Conservation (phyloP, 345 rosid species). For the Psidium guajava region DNA sequence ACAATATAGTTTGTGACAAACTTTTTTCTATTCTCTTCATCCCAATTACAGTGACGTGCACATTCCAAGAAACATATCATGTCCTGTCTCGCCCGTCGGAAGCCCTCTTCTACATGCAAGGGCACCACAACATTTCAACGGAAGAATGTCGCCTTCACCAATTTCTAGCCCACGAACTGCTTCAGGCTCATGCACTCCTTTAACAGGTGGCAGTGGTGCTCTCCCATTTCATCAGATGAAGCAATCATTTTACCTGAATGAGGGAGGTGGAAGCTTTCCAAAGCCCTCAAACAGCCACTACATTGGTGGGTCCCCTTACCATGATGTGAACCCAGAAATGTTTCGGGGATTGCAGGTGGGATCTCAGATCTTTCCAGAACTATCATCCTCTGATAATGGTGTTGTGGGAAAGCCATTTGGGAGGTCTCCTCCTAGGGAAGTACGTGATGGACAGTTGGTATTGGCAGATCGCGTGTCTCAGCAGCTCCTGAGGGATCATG, state of each 20-base stretch:
- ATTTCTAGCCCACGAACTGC: slow-evolving; percentile 49
- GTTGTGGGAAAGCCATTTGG: slow-evolving; percentile 26
- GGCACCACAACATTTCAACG: slow-evolving; percentile 39
- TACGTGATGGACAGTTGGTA: slow-evolving; percentile 37
- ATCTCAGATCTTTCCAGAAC: slow-evolving; percentile 29
- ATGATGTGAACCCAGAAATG: slow-evolving; percentile 27
- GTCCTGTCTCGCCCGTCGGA: slow-evolving; percentile 58
- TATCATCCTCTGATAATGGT: slow-evolving; percentile 20
- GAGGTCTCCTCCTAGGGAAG: slow-evolving; percentile 17
- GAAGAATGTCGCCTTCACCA: slow-evolving; percentile 58
- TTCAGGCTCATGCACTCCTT: slow-evolving; percentile 53
- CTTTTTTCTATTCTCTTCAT: slow-evolving; percentile 4
- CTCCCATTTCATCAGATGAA: slow-evolving; percentile 34
- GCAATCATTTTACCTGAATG: slow-evolving; percentile 31
- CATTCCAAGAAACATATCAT: slow-evolving; percentile 36
- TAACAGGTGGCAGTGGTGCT: slow-evolving; percentile 40
- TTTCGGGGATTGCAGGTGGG: slow-evolving; percentile 37
- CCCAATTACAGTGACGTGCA: slow-evolving; percentile 31
- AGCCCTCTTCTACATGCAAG: slow-evolving; percentile 49
- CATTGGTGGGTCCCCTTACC: slow-evolving; percentile 18
- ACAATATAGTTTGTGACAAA: neutral
- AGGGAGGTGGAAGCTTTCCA: slow-evolving; percentile 30
- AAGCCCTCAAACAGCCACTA: slow-evolving; percentile 21
- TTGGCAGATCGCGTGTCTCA: slow-evolving; percentile 47
- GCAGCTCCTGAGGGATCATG: slow-evolving; percentile 41